Base-by-base conservation (phyloP, 768 basidiomycete genomes). In the Trametes maxima region DNA sequence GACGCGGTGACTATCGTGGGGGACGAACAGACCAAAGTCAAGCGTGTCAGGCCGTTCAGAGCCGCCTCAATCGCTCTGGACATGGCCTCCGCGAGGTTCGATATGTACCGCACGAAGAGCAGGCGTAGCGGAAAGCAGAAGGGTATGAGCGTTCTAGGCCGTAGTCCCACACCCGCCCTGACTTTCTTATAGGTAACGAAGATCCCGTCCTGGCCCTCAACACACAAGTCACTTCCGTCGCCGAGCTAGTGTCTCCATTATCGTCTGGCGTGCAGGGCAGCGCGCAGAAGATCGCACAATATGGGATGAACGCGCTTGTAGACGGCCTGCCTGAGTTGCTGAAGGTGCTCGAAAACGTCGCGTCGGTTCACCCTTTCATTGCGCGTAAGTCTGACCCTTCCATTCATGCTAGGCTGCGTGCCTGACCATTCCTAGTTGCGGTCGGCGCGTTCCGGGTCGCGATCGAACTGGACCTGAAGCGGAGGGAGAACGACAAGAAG, bases 401-500 rank as follows among this genome's bases (percentile, higher is more conserved):
- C 17, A 2, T 42, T 28, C 16, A 11, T 6, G 7, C 5, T 22
- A 28, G 16, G 2, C 45, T 40, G 16, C 13, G 4, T 2, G 11
- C 39, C 39, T 49, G 21, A 49, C 37, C 6, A 40, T 8, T 16
- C 25, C 3, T 43, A 75, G 84, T 81, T 35, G 81, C 77, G 19
- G 79, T 84, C 16, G 67, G 77, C 14, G 81, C 82, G 0, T 85
- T 85, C 69, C 75, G 78, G 46, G 72, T 81, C 0, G 81, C 81
- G 3, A 75, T 82, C 22, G 77, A 78, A n/a, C 70, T 85, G 25
- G 82, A 84, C 57, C 51, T 80, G 60, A 80, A 79, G 5, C 73
- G 82, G 22, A 72, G 80, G 36, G 81, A 82, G 35, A 85, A 85
- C 58, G 79, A 85, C 59, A 77, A 76, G 56, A 82, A 80, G 61